Conservation (phyloP, 306 rosid species). For the Medicago truncatula region MtrunA17r5.0-ANR NC_053042.1:44568501-44569000, state of each 20-base stretch:
- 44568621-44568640: neutral
- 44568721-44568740: neutral
- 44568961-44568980: neutral
- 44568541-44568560: neutral
- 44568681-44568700: neutral
- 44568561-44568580: neutral
- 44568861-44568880: neutral
- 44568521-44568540: neutral
- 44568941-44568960: neutral
- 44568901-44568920: neutral
- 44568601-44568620: neutral
- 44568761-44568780: neutral
- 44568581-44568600: neutral
- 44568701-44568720: neutral
- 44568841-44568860: neutral
- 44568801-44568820: neutral
- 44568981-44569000: neutral
- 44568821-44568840: neutral
- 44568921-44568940: neutral
- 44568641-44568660: neutral
- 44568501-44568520: neutral
- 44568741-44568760: neutral
- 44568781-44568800: neutral
- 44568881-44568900: neutral
- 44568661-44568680: neutral